Percentiles rank a stretch among this genome's conserved stretches.
Conservation (phyloP, 306 rosid genomes). For the Cyamopsis tetragonoloba region DNA sequence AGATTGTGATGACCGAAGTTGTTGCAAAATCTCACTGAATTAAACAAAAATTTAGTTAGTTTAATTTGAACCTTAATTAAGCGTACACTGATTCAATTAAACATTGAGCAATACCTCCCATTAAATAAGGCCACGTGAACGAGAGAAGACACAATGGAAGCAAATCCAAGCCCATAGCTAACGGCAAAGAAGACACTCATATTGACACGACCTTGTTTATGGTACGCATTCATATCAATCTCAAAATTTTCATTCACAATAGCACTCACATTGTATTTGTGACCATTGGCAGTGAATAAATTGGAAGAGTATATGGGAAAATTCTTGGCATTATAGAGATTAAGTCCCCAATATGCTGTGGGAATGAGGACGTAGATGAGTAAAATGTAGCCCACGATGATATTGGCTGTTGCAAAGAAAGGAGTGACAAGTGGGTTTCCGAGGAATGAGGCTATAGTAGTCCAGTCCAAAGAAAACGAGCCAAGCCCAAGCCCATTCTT, state of each 20-base stretch:
- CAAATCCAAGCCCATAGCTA: slow-evolving; percentile 62
- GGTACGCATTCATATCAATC: slow-evolving; percentile 45
- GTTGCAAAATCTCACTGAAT: slow-evolving; percentile 45
- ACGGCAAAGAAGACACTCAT: slow-evolving; percentile 51
- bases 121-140: slow-evolving; percentile 61
- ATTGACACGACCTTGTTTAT: slow-evolving; percentile 42
- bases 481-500: slow-evolving; percentile 57
- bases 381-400: slow-evolving; percentile 44
- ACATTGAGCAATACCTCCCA: slow-evolving; percentile 46
- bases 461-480: slow-evolving; percentile 57
- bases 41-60: not conserved
- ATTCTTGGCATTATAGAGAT: slow-evolving; percentile 47
- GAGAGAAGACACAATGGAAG: slow-evolving; percentile 50
- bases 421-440: slow-evolving; percentile 63
- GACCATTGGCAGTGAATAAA: slow-evolving; percentile 41
- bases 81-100: no score
- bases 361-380: slow-evolving; percentile 48
- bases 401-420: slow-evolving; percentile 49
- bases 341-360: slow-evolving; percentile 46
- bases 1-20: slow-evolving; percentile 35
- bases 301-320: slow-evolving; percentile 55
- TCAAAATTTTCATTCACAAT: slow-evolving; percentile 58
- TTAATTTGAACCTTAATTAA: not conserved
- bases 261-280: slow-evolving; percentile 34
- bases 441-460: slow-evolving; percentile 43